Base-by-base conservation (phyloP, 352 stramenopile species). In the Phytopythium helicoides region DNA sequence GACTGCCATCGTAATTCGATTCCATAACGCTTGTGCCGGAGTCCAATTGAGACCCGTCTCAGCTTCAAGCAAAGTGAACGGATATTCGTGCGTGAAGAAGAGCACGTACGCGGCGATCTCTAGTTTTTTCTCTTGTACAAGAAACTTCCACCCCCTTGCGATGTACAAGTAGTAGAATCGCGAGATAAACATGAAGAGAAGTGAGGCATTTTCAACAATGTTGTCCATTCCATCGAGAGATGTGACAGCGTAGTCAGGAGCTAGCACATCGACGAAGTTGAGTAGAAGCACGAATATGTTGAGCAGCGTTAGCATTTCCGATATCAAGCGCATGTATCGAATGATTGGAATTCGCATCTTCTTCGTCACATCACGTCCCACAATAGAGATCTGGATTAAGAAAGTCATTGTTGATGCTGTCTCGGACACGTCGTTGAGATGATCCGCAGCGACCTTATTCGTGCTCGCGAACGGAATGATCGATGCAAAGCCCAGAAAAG, bases 361-460 rank as follows among this genome's bases (percentile, higher is more conserved):
- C 14, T 44, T 26, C 15, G 44, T 50, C 16, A 73, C 53, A 19
- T 49, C 62, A 14, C 49, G 47, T 7, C 62, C 58, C 18, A 76
- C 61, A 7, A 74, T 60, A 0, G 64, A 66, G 54, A 79, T 74
- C 42, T 76, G 69, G 3, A 74, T 64, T 3, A 72, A 57, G 45
- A 80, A 74, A 11, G 55, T 70, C 12, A 72, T 21, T 21, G 63
- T 48, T 1, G 65, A 61, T 11, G 58, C 61, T 22, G 65, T 56
- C 58, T 75, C 64, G n/a, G 64, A 78, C 11, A 75, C 59, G 25
- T 72, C 52, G 48, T 74, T 75, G 16, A 76, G 36, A 19, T 50
- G 26, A 6, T 15, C 33, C 2, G 46, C 19, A 22, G 14, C 19
- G 4, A 10, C 8, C 6, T 3, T 8, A 9, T 42, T 41, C 19